A percentile compares a stretch with the other conserved stretches of the same genome.
These are phyloP conservation scores for Sarcocystis neurona DNA, from an alignment of 169 alveolate species.

Conservation along the genomic window DNA sequence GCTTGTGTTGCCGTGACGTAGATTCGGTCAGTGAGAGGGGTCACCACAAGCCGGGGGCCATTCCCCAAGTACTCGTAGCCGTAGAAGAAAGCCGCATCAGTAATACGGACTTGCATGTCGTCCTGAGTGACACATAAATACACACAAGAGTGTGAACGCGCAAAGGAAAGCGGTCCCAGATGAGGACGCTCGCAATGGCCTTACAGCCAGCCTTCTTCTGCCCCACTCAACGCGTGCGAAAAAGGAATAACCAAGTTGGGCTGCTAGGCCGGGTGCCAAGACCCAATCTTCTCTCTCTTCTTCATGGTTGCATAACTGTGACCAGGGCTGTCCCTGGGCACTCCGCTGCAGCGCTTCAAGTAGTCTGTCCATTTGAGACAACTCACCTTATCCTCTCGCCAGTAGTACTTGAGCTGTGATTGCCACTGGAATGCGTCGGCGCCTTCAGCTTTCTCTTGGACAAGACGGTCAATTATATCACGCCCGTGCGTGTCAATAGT, in stretches of 20 bases:
- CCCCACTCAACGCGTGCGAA: no score
- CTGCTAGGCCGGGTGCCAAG: no score
- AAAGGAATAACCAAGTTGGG: no score
- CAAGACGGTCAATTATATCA: slow-evolving; percentile 90
- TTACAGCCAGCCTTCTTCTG: background rate
- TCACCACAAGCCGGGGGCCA: slow-evolving; percentile 94
- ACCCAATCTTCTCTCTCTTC: no score
- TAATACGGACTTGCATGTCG: slow-evolving; percentile 87
- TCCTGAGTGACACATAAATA: no score
- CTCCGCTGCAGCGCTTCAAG: no score
- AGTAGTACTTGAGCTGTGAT: slow-evolving; percentile 93
- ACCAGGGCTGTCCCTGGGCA: no score
- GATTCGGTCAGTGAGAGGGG: slow-evolving; percentile 96
- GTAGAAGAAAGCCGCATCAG: slow-evolving; percentile 92
- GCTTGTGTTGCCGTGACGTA: slow-evolving; percentile 98
- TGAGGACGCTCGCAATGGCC: slow-evolving; percentile 21
- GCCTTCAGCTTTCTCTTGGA: slow-evolving; percentile 82
- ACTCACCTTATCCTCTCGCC: slow-evolving; percentile 71
- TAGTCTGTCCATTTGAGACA: background rate
- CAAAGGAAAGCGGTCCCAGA: no score
- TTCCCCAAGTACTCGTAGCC: slow-evolving; percentile 97
- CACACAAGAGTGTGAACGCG: no score
- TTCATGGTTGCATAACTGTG: no score
- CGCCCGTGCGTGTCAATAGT: slow-evolving; percentile 95
- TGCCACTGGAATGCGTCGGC: slow-evolving; percentile 96